These are phyloP conservation scores for Mrakia frigida DNA, from an alignment of 768 basidiomycete genomes.

Conservation along the genomic window DNA sequence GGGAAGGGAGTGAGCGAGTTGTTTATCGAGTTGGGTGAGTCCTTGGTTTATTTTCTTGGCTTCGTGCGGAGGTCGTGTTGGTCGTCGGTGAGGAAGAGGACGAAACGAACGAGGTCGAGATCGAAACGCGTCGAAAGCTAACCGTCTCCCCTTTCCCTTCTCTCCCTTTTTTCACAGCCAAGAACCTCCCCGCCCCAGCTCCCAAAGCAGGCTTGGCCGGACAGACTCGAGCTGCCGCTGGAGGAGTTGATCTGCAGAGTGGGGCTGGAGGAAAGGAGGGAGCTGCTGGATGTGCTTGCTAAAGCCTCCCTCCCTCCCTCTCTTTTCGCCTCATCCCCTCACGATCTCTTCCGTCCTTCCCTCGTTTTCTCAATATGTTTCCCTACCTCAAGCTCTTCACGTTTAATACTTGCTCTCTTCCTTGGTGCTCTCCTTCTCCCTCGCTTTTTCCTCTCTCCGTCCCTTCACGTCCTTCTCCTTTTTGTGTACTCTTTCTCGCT, in stretches of 20 bases:
- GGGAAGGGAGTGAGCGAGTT: conserved; percentile 81
- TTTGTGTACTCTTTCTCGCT: not conserved
- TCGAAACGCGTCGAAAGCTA: too few species aligned
- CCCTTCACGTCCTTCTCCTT: not conserved
- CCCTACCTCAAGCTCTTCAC: not conserved
- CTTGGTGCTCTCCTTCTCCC: not conserved
- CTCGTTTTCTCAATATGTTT: not conserved
- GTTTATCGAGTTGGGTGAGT: conserved; percentile 42
- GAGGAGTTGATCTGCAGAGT: conserved; percentile 1
- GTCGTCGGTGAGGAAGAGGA: not conserved
- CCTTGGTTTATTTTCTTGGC: not conserved
- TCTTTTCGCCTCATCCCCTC: not conserved
- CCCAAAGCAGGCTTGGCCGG: not conserved
- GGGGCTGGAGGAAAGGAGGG: conserved; percentile 1
- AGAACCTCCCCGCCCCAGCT: conserved; percentile 8
- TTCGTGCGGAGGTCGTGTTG: not conserved
- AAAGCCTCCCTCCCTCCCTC: not conserved
- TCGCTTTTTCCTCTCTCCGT: not conserved
- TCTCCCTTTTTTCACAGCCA: not conserved
- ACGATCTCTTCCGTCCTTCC: not conserved
- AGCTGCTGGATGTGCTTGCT: not conserved
- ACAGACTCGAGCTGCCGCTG: not conserved
- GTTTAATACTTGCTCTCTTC: not conserved
- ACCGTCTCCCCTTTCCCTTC: not conserved
- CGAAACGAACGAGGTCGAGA: not conserved